Conservation (phyloP, 768 basidiomycete genomes). For the Lactifluus rugatus region DNA sequence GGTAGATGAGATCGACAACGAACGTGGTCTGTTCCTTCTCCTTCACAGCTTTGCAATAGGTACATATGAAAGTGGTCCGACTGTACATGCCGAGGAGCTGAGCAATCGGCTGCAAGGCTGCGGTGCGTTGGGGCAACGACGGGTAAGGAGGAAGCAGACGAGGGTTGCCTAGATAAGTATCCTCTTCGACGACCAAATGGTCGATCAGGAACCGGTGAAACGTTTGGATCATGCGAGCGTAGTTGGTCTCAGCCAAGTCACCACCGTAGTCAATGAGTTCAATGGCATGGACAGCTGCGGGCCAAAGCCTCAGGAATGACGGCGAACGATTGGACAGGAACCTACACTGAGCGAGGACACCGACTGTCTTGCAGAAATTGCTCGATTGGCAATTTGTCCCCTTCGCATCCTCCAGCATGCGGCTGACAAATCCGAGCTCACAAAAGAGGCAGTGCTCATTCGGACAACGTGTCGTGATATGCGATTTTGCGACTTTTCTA, state of each 20-base stretch:
- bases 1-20: slow-evolving; percentile 79
- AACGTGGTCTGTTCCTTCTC: slow-evolving; percentile 76
- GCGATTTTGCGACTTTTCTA: slow-evolving; percentile 75
- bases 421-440: slow-evolving; percentile 86
- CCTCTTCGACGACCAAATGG: slow-evolving; percentile 68
- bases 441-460: slow-evolving; percentile 91
- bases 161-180: slow-evolving; percentile 51
- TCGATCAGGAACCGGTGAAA: slow-evolving; percentile 94
- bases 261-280: slow-evolving; percentile 85
- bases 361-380: slow-evolving; percentile 93
- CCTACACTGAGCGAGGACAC: slow-evolving; percentile 77
- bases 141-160: slow-evolving; percentile 31
- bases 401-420: slow-evolving; percentile 92
- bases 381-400: slow-evolving; percentile 94
- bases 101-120: slow-evolving; percentile 57
- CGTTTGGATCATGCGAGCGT: slow-evolving; percentile 83
- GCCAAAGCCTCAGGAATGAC: slow-evolving; percentile 19
- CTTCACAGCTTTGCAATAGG: slow-evolving; percentile 57
- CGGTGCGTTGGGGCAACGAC: slow-evolving; percentile 21
- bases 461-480: slow-evolving; percentile 80
- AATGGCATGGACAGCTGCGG: slow-evolving; percentile 59
- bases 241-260: slow-evolving; percentile 62
- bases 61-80: slow-evolving; percentile 65
- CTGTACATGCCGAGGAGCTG: slow-evolving; percentile 79
- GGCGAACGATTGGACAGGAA: not conserved